phyloP scores from a whole-genome alignment of 257 asterid genomes.

The Fraxinus cuspidata region DNA sequence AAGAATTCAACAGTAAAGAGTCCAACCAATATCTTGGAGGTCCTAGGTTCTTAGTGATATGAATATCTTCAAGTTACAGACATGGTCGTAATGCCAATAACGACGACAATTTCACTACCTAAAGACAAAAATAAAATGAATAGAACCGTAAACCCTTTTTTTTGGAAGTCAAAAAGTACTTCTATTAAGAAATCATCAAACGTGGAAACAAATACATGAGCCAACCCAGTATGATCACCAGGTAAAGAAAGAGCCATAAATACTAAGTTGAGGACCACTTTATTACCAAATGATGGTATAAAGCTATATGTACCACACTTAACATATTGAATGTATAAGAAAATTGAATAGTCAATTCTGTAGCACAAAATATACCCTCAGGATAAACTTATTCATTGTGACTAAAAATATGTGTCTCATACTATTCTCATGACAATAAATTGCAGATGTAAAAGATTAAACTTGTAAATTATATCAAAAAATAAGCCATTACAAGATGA shows the following conservation, averaged over 20 bases:
- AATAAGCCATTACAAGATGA: constrained; percentile 6
- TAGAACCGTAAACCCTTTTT: neutral
- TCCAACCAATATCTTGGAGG: neutral
- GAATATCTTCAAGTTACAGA: neutral
- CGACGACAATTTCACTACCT: neutral
- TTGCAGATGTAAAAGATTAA: neutral
- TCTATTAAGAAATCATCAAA: too few relatives aligned
- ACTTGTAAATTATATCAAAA: constrained; percentile 8
- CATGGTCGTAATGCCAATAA: neutral
- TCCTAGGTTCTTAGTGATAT: neutral
- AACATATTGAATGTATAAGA: neutral
- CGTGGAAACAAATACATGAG: too few relatives aligned
- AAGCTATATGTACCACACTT: too few relatives aligned
- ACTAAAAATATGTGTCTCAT: neutral
- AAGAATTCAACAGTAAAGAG: neutral
- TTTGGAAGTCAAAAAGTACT: too few relatives aligned
- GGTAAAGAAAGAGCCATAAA: too few relatives aligned
- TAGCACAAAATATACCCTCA: neutral
- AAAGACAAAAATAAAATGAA: neutral
- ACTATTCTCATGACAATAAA: neutral
- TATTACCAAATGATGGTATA: too few relatives aligned
- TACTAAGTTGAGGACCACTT: too few relatives aligned
- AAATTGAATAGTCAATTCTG: neutral
- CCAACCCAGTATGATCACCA: too few relatives aligned
- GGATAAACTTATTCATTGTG: neutral